Evolutionary conservation across 2,329 filamentous ascomycete genomes (phyloP).

Genomic region (Fusarium sp.): DNA sequence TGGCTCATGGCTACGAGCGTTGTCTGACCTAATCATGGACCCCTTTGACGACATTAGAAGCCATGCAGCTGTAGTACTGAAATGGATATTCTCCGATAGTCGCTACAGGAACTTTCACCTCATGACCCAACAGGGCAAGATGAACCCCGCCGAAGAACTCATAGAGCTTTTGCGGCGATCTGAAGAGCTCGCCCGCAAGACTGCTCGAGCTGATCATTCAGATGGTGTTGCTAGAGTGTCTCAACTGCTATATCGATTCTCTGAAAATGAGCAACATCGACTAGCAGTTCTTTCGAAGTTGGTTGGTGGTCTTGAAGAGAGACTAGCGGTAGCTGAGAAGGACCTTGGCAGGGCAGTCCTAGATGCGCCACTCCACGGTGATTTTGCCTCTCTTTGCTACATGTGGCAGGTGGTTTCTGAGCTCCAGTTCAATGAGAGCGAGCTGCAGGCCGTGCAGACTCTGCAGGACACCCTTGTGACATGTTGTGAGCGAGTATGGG

Average conservation of each 20-base stretch:
- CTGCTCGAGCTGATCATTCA: conserved; percentile 89
- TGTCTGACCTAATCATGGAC: conserved; percentile 86
- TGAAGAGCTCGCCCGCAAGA: conserved; percentile 71
- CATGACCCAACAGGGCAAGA: conserved; percentile 19
- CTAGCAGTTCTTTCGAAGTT: conserved; percentile 68
- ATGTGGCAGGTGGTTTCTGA: conserved; percentile 65
- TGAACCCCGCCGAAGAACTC: conserved; percentile 53
- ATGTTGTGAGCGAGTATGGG: conserved; percentile 80
- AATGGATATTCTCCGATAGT: conserved; percentile 60
- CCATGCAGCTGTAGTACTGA: conserved; percentile 64
- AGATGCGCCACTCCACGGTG: conserved; percentile 75
- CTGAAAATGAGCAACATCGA: conserved; percentile 57
- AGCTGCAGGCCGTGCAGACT: conserved; percentile 53
- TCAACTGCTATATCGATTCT: conserved; percentile 74
- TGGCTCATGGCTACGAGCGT: conserved; percentile 67
- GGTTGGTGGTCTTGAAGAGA: conserved; percentile 71
- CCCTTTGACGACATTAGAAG: conserved; percentile 92
- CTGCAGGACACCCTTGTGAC: conserved; percentile 69
- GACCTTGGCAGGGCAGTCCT: conserved; percentile 76
- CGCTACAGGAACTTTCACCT: conserved; percentile 50
- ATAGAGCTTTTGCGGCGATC: conserved; percentile 64
- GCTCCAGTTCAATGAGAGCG: conserved; percentile 54
- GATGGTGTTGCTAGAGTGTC: conserved; percentile 88
- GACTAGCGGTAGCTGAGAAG: conserved; percentile 70
- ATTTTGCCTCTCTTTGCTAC: conserved; percentile 74